These are phyloP conservation scores for Mimosa bimucronata DNA, from an alignment of 306 rosid genomes.

Conservation along the genomic window DNA sequence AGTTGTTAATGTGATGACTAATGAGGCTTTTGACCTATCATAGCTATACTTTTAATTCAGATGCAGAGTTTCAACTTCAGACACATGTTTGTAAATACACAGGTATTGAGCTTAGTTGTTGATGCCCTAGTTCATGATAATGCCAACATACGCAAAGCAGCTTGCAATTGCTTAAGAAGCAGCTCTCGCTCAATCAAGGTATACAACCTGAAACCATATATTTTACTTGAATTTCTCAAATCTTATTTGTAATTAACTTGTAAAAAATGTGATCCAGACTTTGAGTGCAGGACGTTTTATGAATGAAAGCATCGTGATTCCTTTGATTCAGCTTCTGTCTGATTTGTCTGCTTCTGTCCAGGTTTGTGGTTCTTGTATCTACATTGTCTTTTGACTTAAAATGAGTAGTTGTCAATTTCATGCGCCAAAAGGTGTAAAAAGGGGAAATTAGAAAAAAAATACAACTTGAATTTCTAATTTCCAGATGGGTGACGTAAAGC, in stretches of 20 bases:
- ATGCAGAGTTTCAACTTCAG: slow-evolving; percentile 29
- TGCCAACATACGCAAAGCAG: slow-evolving; percentile 71
- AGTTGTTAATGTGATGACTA: slow-evolving; percentile 12
- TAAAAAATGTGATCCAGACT: slow-evolving; percentile 67
- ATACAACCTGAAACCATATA: slow-evolving; percentile 35
- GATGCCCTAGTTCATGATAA: slow-evolving; percentile 74
- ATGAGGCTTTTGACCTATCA: slow-evolving; percentile 1
- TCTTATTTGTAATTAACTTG: slow-evolving; percentile 37
- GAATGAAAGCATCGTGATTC: slow-evolving; percentile 75
- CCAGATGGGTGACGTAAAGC: too few relatives aligned
- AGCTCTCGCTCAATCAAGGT: slow-evolving; percentile 95
- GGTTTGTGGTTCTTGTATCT: slow-evolving; percentile 51
- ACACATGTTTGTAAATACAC: slow-evolving; percentile 32
- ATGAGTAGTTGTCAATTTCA: slow-evolving; percentile 14
- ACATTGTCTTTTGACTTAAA: slow-evolving; percentile 22
- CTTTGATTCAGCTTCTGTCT: slow-evolving; percentile 79
- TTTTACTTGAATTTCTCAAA: slow-evolving; percentile 34
- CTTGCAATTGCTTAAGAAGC: slow-evolving; percentile 90
- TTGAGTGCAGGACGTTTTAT: slow-evolving; percentile 91
- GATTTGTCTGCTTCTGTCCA: slow-evolving; percentile 79
- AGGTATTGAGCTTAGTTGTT: slow-evolving; percentile 65
- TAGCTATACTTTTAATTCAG: slow-evolving; percentile 11
- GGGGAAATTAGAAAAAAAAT: too few relatives aligned
- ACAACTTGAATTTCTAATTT: too few relatives aligned
- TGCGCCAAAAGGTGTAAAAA: background rate